phyloP scores from a whole-genome alignment of 352 stramenopile genomes.

The Plasmopara viticola region DNA sequence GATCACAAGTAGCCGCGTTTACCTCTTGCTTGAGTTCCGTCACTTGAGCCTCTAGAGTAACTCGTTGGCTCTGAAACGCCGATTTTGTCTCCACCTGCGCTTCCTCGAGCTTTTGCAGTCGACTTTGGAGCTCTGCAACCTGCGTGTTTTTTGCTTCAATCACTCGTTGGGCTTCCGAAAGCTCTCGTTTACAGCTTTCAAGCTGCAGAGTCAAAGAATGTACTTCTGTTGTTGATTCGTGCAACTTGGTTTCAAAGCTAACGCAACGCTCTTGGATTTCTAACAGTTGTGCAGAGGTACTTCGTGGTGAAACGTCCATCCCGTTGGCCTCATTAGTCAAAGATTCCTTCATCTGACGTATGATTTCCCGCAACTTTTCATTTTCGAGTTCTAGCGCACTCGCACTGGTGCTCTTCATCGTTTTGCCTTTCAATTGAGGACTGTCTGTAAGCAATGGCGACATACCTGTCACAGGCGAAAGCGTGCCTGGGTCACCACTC shows the following conservation, averaged over 20 bases:
- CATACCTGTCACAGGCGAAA: constrained; percentile 43
- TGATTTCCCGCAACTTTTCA: constrained; percentile 58
- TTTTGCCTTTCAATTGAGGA: constrained; percentile 11
- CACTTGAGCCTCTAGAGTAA: constrained; percentile 28
- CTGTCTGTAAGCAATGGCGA: constrained; percentile 50
- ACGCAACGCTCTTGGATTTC: constrained; percentile 38
- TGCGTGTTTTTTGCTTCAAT: constrained; percentile 40
- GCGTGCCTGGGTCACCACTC: constrained; percentile 57
- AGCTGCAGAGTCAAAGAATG: constrained; percentile 20
- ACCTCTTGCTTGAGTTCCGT: constrained; percentile 41
- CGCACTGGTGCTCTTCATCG: constrained; percentile 1
- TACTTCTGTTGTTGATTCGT: constrained; percentile 1
- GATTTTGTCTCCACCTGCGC: constrained; percentile 1
- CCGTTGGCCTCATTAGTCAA: constrained; percentile 43
- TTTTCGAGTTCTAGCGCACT: constrained; percentile 49
- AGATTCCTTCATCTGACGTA: constrained; percentile 71
- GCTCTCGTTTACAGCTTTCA: constrained; percentile 35
- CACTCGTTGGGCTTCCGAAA: constrained; percentile 31
- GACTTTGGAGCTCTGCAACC: constrained; percentile 39
- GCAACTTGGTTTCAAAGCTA: constrained; percentile 35
- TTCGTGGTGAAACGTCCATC: constrained; percentile 11
- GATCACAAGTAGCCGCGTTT: constrained; percentile 38
- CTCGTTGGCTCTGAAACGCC: constrained; percentile 16
- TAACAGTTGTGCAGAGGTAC: constrained; percentile 19
- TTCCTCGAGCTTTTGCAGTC: constrained; percentile 21